Base-by-base conservation (phyloP, 1,284 basidiomycete genomes). In the Kalmanozyma brasiliensis region DNA sequence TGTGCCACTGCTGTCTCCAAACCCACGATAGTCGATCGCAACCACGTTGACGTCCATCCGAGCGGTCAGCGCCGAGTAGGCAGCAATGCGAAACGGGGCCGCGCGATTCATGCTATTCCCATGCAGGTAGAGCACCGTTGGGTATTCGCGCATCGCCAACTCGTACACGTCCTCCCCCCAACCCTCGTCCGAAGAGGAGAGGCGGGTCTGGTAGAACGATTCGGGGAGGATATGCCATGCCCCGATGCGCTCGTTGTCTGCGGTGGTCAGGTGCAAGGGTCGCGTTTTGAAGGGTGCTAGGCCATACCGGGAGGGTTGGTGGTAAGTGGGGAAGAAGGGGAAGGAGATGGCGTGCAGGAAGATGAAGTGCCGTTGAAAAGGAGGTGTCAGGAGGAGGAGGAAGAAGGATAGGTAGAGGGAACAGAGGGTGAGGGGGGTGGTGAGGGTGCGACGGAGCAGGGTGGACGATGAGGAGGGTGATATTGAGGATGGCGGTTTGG, bases 1-100 rank as follows among this genome's bases (percentile, higher is more conserved):
- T 2, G 22, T 82, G 1, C 93, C 92, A 0, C 87, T 86, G 52
- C 92, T 94, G 79, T 98, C 93, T 0, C 86, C 94, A 74, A 91
- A 98, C 0, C 94, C 94, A n/a, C 93, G 88, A 79, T 95, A 95
- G 82, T 96, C 94, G 40, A 92, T 88, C 0, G 88, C 89, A 19
- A 96, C 83, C 2, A 96, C 89, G 78, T 95, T 96, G 16, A 86
- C 87, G 19, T 85, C 84, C 0, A 92, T 83, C 1, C 89, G 86
- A 1, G 87, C 85, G 0, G 89, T 86, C 66, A 90, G 88, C 0
- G 85, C 83, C 10, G 85, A 82, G 79, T 91, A 91, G 37, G 88
- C 85, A 4, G 85, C 85, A 10, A 91, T 84, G 9, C 92, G 89
- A 47, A 86, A 86, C 0, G 83, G 74, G 7, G 88, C 85, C 0